Evolutionary conservation across 805 yeast species (phyloP).

Genomic region (Ogataea saltuana): DNA sequence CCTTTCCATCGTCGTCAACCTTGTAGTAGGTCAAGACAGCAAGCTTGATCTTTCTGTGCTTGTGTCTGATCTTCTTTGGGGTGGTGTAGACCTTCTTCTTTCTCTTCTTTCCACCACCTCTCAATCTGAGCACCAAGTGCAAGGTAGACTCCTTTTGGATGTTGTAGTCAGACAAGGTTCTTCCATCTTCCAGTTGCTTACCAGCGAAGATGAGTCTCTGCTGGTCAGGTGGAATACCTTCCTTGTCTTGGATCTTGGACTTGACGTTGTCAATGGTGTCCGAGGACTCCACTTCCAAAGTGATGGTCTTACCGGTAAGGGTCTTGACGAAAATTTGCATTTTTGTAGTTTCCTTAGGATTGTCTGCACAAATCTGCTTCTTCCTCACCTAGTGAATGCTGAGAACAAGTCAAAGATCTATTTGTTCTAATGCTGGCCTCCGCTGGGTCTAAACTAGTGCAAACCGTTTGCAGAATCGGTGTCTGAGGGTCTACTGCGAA

Average conservation of each 20-base stretch:
- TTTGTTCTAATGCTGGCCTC: background rate
- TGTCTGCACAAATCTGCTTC: conserved; percentile 42
- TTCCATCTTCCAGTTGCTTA: conserved; percentile 99
- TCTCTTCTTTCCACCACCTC: conserved; percentile 99
- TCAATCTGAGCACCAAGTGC: conserved; percentile 93
- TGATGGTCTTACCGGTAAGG: conserved; percentile 90
- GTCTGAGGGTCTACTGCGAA: no score
- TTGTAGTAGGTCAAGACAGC: conserved; percentile 99
- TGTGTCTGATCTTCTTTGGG: conserved; percentile 99
- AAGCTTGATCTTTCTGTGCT: conserved; percentile 98
- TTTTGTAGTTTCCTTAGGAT: conserved; percentile 31
- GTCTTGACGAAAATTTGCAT: conserved; percentile 81
- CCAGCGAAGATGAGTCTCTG: conserved; percentile 99
- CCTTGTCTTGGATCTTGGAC: conserved; percentile 98
- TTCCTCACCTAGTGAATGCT: conserved; percentile 35
- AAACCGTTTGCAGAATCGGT: background rate
- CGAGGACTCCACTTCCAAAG: conserved; percentile 98
- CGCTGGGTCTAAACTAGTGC: background rate
- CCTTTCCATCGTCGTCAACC: conserved; percentile 98
- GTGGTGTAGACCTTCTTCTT: conserved; percentile 99
- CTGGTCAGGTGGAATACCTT: conserved; percentile 99
- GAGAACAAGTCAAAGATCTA: conserved; percentile 3
- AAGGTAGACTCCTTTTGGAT: conserved; percentile 99
- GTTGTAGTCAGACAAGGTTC: conserved; percentile 99
- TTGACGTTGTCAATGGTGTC: conserved; percentile 99